Base-by-base conservation (phyloP, 1,284 basidiomycete species). In the Naganishia liquefaciens region DNA sequence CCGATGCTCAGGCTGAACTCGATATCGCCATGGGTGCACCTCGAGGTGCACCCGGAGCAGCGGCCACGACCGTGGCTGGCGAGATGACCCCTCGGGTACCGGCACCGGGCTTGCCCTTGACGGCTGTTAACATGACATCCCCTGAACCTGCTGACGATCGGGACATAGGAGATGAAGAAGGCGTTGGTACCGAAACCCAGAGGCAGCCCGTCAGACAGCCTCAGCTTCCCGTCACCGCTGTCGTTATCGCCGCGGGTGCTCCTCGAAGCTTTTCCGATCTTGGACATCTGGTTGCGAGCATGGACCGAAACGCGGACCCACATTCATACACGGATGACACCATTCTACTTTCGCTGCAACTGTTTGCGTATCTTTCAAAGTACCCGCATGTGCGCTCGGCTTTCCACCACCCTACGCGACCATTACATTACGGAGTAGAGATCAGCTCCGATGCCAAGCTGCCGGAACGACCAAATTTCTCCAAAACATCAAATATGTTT, bases 381-480 rank as follows among this genome's bases (percentile, higher is more conserved):
- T 99, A 99, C 76, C 92, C 95, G 0, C 95, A 99, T 77, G 94
- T 99, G 3, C 84, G 95, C n/a, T 88, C 93, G 70, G 91, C 93
- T 6, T 98, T 99, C 76, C 97, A 98, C 78, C 90, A 90, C 75
- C 86, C 86, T 0, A 84, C 90, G 1, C 76, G 76, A 37, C 79
- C 79, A 0, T 77, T 80, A 73, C 79, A 80, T 68, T 74, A 73
- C 1, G 78, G 77, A 19, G 78, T 80, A 61, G 72, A 77, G 42
- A 70, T 79, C 11, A 71, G 70, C 10, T 52, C 68, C 9, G 70
- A 75, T 28, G 60, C 69, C 40, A 73, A n/a, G 71, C 80, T 66
- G 3, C 77, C 78, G 0, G 71, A 77, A 69, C 72, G 77, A 50
- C 76, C 77, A 3, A 71, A 76, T 5, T 72, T 75, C 30, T 77